phyloP scores from a whole-genome alignment of 768 basidiomycete species.

The Boletus coccyginus region DNA sequence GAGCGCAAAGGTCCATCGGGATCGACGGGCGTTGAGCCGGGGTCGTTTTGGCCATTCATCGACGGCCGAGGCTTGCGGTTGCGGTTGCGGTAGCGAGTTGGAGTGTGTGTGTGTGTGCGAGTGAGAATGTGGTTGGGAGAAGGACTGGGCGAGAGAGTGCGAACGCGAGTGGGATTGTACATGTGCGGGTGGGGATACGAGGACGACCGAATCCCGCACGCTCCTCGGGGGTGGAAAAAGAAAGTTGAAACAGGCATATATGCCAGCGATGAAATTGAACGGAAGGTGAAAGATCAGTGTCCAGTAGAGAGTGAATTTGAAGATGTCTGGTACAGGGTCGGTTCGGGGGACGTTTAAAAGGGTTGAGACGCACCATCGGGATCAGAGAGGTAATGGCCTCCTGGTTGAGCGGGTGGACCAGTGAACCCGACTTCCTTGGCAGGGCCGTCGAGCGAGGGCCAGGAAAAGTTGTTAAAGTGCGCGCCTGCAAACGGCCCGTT shows the following conservation, averaged over 20 bases:
- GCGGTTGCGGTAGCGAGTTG: background rate
- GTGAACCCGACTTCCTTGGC: slow-evolving; percentile 31
- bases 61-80: background rate
- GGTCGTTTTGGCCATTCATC: slow-evolving; percentile 14
- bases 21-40: slow-evolving; percentile 34
- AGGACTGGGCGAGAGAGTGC: background rate
- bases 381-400: slow-evolving; percentile 36
- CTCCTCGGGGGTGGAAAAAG: slow-evolving; percentile 34
- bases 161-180: background rate
- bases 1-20: slow-evolving; percentile 38
- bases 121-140: background rate
- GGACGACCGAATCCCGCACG: background rate
- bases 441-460: slow-evolving; percentile 40
- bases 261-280: slow-evolving; percentile 37
- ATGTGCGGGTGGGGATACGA: background rate
- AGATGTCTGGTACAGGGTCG: slow-evolving; percentile 33
- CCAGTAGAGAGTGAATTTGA: slow-evolving; percentile 48
- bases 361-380: slow-evolving; percentile 25
- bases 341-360: too few relatives aligned
- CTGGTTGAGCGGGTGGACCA: slow-evolving; percentile 28
- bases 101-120: background rate
- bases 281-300: slow-evolving; percentile 46
- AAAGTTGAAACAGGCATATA: slow-evolving; percentile 42
- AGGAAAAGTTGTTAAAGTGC: slow-evolving; percentile 23
- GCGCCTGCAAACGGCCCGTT: background rate